Conservation (phyloP, 208 protist species). For the Histomonas meleagridis region DNA sequence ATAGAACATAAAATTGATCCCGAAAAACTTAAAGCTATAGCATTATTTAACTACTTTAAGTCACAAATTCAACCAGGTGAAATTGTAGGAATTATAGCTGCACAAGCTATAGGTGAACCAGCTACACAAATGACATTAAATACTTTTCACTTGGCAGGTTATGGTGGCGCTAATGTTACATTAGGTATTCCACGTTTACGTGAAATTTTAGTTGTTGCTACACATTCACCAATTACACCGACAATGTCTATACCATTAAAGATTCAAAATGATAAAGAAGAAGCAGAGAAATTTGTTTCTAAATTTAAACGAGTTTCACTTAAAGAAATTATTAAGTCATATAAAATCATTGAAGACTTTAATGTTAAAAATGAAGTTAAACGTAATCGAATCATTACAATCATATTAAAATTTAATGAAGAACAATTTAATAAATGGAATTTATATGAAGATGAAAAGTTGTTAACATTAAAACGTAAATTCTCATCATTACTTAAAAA, state of each 20-base stretch:
- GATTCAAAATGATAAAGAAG: neutral
- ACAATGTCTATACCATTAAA: slow-evolving; percentile 55
- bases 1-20: neutral
- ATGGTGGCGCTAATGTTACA: slow-evolving; percentile 70
- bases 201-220: slow-evolving; percentile 91
- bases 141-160: slow-evolving; percentile 98
- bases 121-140: slow-evolving; percentile 99
- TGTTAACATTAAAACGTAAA: neutral
- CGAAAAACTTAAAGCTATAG: neutral
- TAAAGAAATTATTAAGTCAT: neutral
- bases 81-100: slow-evolving; percentile 57
- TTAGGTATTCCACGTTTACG: slow-evolving; percentile 61
- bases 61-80: slow-evolving; percentile 52
- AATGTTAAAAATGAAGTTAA: neutral
- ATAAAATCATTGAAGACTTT: neutral
- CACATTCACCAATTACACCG: slow-evolving; percentile 60
- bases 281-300: neutral
- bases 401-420: neutral
- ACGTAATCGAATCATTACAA: neutral
- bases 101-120: slow-evolving; percentile 56
- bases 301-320: slow-evolving; percentile 30
- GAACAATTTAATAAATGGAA: neutral
- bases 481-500: neutral
- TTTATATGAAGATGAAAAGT: neutral
- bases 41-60: slow-evolving; percentile 28